A percentile compares a stretch with the other conserved stretches of the same genome.
phyloP scores from a whole-genome alignment of 129 eudicot species.

The Centrapalus pauciflorus region DNA sequence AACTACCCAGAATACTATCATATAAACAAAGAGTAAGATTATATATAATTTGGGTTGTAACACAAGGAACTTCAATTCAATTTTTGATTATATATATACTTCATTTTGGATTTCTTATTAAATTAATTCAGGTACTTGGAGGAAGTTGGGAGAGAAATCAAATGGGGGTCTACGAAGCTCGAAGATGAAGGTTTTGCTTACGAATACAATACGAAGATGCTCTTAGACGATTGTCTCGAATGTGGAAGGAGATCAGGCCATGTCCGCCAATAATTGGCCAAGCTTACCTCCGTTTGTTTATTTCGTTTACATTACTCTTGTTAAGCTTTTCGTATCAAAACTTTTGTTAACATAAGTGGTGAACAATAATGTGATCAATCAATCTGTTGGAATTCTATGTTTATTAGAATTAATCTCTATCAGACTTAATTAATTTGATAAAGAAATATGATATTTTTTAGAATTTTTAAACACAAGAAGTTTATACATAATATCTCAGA shows the following conservation, averaged over 20 bases:
- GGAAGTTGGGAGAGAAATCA: slow-evolving; percentile 27
- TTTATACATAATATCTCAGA: too few species aligned
- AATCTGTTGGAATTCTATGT: too few species aligned
- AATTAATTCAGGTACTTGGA: slow-evolving; percentile 30
- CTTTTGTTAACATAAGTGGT: too few species aligned
- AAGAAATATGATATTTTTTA: too few species aligned
- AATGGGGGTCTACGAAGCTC: slow-evolving; percentile 47
- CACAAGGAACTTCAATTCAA: too few species aligned
- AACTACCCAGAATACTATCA: slow-evolving; percentile 27
- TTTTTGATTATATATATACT: neutral
- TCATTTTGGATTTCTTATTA: neutral
- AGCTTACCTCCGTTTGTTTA: neutral
- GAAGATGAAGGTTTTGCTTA: slow-evolving; percentile 46
- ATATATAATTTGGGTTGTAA: too few species aligned
- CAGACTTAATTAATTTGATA: too few species aligned
- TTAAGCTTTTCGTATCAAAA: neutral
- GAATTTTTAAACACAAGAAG: too few species aligned
- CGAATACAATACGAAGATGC: slow-evolving; percentile 27
- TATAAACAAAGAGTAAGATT: slow-evolving; percentile 34
- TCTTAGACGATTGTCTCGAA: slow-evolving; percentile 30
- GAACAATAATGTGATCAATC: too few species aligned
- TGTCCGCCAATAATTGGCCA: neutral
- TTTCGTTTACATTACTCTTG: neutral
- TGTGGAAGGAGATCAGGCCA: slow-evolving; percentile 21
- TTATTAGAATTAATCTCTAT: too few species aligned